Percentiles rank a stretch among this genome's conserved stretches.
These are phyloP conservation scores for Solanum hybrid DNA, from an alignment of 305 asterid genomes.

Conservation along the genomic window DNA sequence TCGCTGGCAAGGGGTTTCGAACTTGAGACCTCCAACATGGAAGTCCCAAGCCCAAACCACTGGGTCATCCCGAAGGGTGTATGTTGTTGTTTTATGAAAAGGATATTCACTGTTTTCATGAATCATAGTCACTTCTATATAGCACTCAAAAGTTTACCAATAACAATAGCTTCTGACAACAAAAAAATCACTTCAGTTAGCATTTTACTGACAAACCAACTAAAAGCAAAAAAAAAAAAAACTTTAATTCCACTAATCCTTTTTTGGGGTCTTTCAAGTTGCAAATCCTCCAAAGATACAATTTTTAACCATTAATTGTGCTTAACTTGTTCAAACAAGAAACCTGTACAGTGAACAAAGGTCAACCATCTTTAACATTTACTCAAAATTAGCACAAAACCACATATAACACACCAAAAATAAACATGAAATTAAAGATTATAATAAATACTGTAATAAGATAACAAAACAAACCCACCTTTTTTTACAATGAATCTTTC, in stretches of 20 bases:
- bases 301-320: background rate
- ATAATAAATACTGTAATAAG: background rate
- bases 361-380: background rate
- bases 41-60: too few species aligned
- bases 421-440: background rate
- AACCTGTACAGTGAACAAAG: background rate
- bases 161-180: background rate
- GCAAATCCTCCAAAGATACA: background rate
- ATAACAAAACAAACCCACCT: slow-evolving; percentile 23
- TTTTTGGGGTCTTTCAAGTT: background rate
- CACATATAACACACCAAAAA: background rate
- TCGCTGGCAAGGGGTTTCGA: too few species aligned
- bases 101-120: background rate
- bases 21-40: too few species aligned
- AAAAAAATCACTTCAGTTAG: background rate
- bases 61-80: too few species aligned
- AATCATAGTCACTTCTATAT: background rate
- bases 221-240: background rate
- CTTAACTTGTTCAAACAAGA: background rate
- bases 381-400: background rate
- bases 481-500: slow-evolving; percentile 14
- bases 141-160: background rate
- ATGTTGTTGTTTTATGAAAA: background rate
- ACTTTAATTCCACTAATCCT: background rate
- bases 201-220: background rate